These are phyloP conservation scores for Datura wrightii DNA, from an alignment of 257 asterid species.

Conservation along the genomic window DNA sequence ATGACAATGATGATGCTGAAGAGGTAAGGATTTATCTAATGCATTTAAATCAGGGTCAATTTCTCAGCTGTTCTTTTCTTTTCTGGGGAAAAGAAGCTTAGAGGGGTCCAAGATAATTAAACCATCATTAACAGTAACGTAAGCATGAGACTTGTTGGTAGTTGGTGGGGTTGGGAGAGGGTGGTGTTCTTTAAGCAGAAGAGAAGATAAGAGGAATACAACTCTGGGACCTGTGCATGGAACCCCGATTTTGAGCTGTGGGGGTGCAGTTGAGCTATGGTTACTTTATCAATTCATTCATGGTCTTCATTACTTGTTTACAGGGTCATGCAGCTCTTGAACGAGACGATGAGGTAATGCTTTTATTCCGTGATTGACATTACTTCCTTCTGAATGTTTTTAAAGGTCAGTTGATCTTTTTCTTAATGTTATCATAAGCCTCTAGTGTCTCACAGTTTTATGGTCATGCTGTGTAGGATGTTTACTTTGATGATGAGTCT, in stretches of 20 bases:
- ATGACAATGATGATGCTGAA: constrained; percentile 80
- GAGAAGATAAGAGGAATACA: background rate
- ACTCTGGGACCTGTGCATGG: background rate
- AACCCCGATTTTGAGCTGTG: background rate
- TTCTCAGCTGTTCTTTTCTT: background rate
- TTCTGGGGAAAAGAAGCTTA: background rate
- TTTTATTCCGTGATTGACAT: constrained; percentile 20
- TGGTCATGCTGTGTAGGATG: constrained; percentile 59
- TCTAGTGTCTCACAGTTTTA: background rate
- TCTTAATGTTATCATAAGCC: background rate
- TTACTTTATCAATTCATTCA: constrained; percentile 21
- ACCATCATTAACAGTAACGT: too few relatives aligned
- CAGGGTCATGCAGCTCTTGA: constrained; percentile 85
- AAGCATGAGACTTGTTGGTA: too few relatives aligned
- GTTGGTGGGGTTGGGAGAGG: constrained; percentile 1
- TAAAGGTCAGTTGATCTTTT: background rate
- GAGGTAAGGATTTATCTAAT: constrained; percentile 49
- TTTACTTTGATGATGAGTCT: constrained; percentile 90
- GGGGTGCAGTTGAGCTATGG: background rate
- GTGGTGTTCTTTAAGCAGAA: constrained; percentile 4
- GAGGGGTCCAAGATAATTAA: too few relatives aligned
- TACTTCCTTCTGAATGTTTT: constrained; percentile 17
- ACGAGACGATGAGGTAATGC: constrained; percentile 88
- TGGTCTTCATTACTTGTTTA: constrained; percentile 35
- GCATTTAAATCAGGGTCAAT: background rate